Evolutionary conservation across 371 early-diverging fungal species (phyloP), one percentile per base, ranked within the genome.

Genomic region (Funneliformis caledonium): DNA sequence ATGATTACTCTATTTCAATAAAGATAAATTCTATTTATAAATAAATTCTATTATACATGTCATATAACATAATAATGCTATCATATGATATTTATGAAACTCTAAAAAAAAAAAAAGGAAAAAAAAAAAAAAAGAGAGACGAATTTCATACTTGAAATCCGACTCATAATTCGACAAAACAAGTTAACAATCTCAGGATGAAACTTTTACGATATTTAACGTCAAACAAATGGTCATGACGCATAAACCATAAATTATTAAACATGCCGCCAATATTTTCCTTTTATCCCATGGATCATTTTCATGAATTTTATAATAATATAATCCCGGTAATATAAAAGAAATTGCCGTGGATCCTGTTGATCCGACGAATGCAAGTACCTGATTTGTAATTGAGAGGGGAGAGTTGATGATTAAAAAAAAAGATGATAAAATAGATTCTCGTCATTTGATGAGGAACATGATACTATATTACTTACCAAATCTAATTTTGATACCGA

Each of bases 291-390:
- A 92, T 2, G 89, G 88, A 31, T 89, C 84, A 77, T 89, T 83
- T 70, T 88, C 85, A 78, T 93, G 91, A 73, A 97, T 83, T 86
- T 95, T 95, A 87, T 94, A 94, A 87, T 98, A 99, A 80, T 98
- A 96, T 11, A 97, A 62, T 2, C 98, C 95, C 0, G 99, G 99
- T 42, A 99, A 88, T 79, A 99, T 98, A 82, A 99, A 97, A 77
- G 98, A 97, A 78, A 99, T 97, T 22, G 96, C 92, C 1, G 99
- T 98, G 1, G 98, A 97, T 9, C 99, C 99, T 1, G 99, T 99
- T 1, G 99, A 96, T 12, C 99, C 99, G 4, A 99, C 98, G 81
- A 98, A 89, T 0, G 97, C 87, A 75, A 99, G 88, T 9, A 99
- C 92, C 86, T 91, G 37, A 80, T 79, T 56, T 19, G n/a, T 19